phyloP scores from a whole-genome alignment of 176 grass and related monocot species.

The Zoysia japonica region DNA sequence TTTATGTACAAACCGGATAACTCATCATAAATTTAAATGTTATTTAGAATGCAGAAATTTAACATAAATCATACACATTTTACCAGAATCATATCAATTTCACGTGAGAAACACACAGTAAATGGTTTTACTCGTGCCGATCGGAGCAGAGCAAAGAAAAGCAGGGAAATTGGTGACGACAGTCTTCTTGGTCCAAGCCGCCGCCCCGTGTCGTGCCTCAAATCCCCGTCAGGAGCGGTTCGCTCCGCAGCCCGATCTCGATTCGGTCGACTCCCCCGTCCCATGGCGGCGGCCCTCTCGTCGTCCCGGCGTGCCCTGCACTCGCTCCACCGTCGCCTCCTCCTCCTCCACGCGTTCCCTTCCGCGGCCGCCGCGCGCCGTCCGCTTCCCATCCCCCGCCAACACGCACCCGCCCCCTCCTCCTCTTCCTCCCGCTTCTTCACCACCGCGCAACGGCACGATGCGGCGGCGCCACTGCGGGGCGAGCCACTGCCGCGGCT shows the following conservation, averaged over 20 bases:
- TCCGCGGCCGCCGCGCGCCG: background rate
- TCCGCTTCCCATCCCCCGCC: background rate
- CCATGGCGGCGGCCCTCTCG: conserved; percentile 51
- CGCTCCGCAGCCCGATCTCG: conserved; percentile 32
- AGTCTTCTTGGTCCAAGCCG: conserved; percentile 31
- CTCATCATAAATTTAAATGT: too few species aligned
- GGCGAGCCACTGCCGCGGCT: background rate
- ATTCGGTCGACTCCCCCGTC: conserved; percentile 15
- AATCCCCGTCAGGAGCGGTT: background rate
- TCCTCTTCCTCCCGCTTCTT: conserved; percentile 35
- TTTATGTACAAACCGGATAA: too few species aligned
- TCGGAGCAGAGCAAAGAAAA: background rate
- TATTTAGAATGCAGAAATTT: too few species aligned
- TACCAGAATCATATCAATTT: too few species aligned
- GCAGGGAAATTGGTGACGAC: background rate
- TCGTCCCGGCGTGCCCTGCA: conserved; percentile 47
- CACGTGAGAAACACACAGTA: too few species aligned
- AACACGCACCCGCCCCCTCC: background rate
- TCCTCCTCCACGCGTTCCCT: conserved; percentile 36
- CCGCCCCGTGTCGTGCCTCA: background rate
- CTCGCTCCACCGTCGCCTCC: conserved; percentile 38
- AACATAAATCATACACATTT: too few species aligned
- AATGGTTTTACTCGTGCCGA: background rate
- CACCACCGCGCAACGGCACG: conserved; percentile 27
- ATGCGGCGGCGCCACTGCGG: conserved; percentile 8